Evolutionary conservation across 2,329 filamentous ascomycete species (phyloP), one percentile per base, ranked within the genome.

Genomic region (Alternaria ventricosa): DNA sequence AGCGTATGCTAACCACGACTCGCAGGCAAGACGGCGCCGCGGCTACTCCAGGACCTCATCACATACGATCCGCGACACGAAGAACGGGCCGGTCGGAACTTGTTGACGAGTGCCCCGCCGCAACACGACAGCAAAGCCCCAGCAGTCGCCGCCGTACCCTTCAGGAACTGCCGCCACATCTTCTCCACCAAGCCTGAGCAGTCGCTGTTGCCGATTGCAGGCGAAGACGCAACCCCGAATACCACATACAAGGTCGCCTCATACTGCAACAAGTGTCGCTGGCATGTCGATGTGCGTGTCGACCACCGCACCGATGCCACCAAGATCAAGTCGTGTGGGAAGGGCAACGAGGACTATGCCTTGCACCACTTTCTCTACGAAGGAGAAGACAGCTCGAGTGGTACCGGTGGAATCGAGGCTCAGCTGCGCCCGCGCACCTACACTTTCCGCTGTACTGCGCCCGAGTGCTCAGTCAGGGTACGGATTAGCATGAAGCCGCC

Each of bases 201-300:
- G 75, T 87, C 85, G 57, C 76, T 81, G 30, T 73, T 85, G 25
- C 83, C 85, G 6, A 74, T 76, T 11, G 75, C 81, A 11, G 83
- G 85, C 60, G 74, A 79, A 28, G 72, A 77, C 30, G 75, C 80
- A 36, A 75, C 79, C 62, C 67, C 68, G 30, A 63, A 75, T 7
- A 83, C 84, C 3, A 74, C 82, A 50, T 88, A 87, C 74, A 87
- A 84, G 68, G 82, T 90, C 27, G 86, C 89, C 15, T 84, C 88
- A 4, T 84, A 88, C 67, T 92, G 90, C 77, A 79, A 83, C 60
- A 83, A 82, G 63, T 92, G 90, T 74, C 86, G 87, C 55, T 84
- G 84, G 71, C 89, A 92, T 77, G 80, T 91, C 46, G 84, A 88
- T 67, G 74, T 92, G 22, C 79, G 80, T 11, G 82, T 90, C 33